Base-by-base conservation (phyloP, 2,329 filamentous ascomycete genomes). In the Cladorrhinum sp. region DNA sequence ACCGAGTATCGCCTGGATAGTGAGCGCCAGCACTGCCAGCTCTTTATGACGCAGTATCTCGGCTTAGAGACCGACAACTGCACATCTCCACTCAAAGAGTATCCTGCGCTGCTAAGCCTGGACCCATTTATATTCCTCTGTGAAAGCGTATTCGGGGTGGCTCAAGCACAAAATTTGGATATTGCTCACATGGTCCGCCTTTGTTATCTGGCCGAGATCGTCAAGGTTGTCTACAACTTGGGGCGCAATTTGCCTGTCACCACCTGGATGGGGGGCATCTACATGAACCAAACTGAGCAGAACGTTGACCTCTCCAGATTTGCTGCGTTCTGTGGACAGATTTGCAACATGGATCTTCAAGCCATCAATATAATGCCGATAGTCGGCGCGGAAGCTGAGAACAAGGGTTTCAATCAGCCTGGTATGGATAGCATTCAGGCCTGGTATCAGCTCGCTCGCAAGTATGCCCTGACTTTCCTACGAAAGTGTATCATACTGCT, bases 151-250 rank as follows among this genome's bases (percentile, higher is more conserved):
- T 84, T 92, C 55, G 89, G 86, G 58, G 73, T 96, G 18, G 81
- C 84, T 6, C 82, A 88, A 8, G 82, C 87, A 1, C 83, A 92
- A 25, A 79, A 84, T 45, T 81, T 91, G 41, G 90, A 96, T 58
- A 85, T 96, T 48, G 84, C 88, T 45, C 90, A 96, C 72, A 74
- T 98, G 55, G 76, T 98, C 54, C 87, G 89, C 38, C 79, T 98
- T 50, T 97, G 92, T 76, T 97, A 96, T 71, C 81, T 96, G 58
- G 91, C 91, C 2, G 95, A 99, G 75, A 86, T 99, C 60, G 86
- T 96, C 62, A 96, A 96, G 75, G 87, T 92, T 5, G 82, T 92
- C 16, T 81, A 80, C 63, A 79, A 84, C 68, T 79, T 86, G 72
- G 78, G 79, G 23, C 79, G 79, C 53, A 85, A 84, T 68, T 80